Percentiles rank a stretch among this genome's conserved stretches.
Evolutionary conservation across 106 monocot species (phyloP).

Genomic region (Allium sativum): DNA sequence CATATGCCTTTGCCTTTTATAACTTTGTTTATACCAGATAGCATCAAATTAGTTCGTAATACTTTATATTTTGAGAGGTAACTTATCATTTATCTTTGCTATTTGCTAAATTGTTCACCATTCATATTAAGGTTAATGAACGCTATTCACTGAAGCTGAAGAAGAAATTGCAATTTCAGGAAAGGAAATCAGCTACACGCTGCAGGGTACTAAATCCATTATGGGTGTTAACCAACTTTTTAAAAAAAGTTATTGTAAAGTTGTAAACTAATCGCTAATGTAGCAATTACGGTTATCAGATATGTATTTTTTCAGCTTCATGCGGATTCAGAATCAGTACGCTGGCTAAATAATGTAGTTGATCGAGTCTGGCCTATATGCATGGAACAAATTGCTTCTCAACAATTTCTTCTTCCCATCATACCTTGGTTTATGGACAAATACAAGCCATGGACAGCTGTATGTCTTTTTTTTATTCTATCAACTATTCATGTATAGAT

Average conservation of each 20-base stretch:
- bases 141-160: slow-evolving; percentile 31
- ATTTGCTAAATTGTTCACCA: not conserved
- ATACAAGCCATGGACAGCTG: slow-evolving; percentile 90
- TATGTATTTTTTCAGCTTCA: slow-evolving; percentile 52
- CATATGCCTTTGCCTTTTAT: too few relatives aligned
- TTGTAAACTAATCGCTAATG: not conserved
- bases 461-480: slow-evolving; percentile 13
- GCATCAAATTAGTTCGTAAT: too few relatives aligned
- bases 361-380: slow-evolving; percentile 88
- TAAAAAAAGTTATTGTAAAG: not conserved
- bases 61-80: too few relatives aligned
- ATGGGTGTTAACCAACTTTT: not conserved
- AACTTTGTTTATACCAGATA: too few relatives aligned
- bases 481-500: not conserved
- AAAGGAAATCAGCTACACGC: slow-evolving; percentile 53
- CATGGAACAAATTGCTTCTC: slow-evolving; percentile 75
- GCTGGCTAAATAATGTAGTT: slow-evolving; percentile 83
- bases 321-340: slow-evolving; percentile 70
- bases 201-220: slow-evolving; percentile 33
- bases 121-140: slow-evolving; percentile 50
- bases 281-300: too few relatives aligned
- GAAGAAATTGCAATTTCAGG: slow-evolving; percentile 48
- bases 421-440: slow-evolving; percentile 94
- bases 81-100: not conserved
- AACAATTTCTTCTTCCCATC: slow-evolving; percentile 75